A percentile compares a stretch with the other conserved stretches of the same genome.
Conservation (phyloP, 345 rosid species). For the Corchorus olitorius region DNA sequence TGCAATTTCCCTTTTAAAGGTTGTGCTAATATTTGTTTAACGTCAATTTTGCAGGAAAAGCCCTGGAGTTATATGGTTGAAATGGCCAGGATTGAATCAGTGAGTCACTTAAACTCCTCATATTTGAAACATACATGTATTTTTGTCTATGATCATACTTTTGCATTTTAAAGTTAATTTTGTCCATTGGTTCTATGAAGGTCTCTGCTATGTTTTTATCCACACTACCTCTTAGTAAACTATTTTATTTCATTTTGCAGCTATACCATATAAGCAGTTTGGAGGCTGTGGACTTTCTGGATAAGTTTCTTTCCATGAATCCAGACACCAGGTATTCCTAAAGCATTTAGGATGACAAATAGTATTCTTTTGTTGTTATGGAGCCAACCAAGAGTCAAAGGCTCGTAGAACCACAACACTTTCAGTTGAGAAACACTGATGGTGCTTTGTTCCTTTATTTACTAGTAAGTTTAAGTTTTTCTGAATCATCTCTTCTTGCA, state of each 20-base stretch:
- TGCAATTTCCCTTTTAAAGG: not conserved
- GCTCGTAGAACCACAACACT: not conserved
- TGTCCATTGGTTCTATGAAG: not conserved
- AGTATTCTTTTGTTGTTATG: constrained; percentile 9
- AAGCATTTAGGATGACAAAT: constrained; percentile 15
- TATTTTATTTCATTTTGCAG: constrained; percentile 42
- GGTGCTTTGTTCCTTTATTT: constrained; percentile 9
- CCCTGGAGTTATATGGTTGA: constrained; percentile 89
- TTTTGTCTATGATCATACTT: not conserved
- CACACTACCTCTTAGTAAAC: constrained; percentile 21
- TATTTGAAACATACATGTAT: constrained; percentile 14
- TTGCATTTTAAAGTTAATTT: not conserved
- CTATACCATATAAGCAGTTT: constrained; percentile 67
- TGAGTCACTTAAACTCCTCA: constrained; percentile 40
- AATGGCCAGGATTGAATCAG: constrained; percentile 89
- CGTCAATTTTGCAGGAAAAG: constrained; percentile 60
- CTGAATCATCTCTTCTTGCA: constrained; percentile 38
- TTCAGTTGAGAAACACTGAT: constrained; percentile 1
- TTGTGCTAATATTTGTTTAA: constrained; percentile 14
- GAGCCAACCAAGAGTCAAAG: not conserved
- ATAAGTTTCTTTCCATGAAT: constrained; percentile 81
- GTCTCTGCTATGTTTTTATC: not conserved
- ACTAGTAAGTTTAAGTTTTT: not conserved
- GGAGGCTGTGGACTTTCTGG: constrained; percentile 81
- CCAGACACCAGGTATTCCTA: constrained; percentile 72